Percentiles rank a stretch among this genome's conserved stretches.
Evolutionary conservation across 371 early-diverging fungal species (phyloP).

Genomic region (Rhizopus arrhizus): DNA sequence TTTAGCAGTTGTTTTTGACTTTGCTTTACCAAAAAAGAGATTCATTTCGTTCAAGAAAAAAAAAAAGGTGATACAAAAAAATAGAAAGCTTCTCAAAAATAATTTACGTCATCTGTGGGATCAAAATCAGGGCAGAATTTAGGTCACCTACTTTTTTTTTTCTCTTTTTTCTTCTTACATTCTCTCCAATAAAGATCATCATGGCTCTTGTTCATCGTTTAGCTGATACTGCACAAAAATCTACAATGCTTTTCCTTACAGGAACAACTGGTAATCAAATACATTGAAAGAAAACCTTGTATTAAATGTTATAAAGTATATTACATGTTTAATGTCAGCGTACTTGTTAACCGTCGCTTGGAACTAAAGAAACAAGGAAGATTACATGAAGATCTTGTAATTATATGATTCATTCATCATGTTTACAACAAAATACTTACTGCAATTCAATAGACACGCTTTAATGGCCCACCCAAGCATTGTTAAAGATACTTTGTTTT

Average conservation of each 20-base stretch:
- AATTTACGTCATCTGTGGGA: too few relatives aligned
- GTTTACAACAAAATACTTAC: too few relatives aligned
- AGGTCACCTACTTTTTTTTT: too few relatives aligned
- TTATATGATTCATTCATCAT: too few relatives aligned
- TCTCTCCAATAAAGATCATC: neutral
- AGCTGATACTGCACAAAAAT: constrained; percentile 46
- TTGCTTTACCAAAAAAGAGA: constrained; percentile 82
- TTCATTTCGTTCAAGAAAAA: constrained; percentile 55
- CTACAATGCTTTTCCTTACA: constrained; percentile 36
- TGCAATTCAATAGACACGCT: too few relatives aligned
- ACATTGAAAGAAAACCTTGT: neutral
- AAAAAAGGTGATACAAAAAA: neutral
- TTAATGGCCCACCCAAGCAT: too few relatives aligned
- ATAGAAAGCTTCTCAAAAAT: neutral
- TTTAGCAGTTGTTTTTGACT: constrained; percentile 84
- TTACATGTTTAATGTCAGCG: constrained; percentile 75
- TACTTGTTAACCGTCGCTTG: constrained; percentile 57
- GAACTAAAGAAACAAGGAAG: constrained; percentile 42
- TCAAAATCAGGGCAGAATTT: too few relatives aligned
- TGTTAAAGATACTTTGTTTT: too few relatives aligned
- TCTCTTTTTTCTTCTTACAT: too few relatives aligned
- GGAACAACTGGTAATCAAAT: constrained; percentile 36
- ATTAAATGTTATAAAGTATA: constrained; percentile 32
- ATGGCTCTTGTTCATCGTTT: constrained; percentile 35
- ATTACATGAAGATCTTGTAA: constrained; percentile 38